phyloP scores from a whole-genome alignment of 2,329 filamentous ascomycete genomes.

The Monosporascus sp. region DNA sequence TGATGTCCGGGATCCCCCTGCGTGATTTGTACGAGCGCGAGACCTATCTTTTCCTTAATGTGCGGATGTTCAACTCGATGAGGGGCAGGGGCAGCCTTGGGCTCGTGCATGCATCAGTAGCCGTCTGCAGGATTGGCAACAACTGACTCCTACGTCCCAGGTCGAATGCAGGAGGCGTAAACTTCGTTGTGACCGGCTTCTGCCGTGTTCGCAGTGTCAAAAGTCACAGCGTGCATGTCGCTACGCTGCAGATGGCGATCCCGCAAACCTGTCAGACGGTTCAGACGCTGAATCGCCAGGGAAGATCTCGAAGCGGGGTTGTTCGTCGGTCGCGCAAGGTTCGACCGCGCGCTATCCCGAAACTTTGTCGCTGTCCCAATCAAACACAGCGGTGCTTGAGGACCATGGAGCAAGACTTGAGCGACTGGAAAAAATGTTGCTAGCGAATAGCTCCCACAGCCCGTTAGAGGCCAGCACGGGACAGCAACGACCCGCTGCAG shows the following conservation, averaged over 20 bases:
- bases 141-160: neutral
- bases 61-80: neutral
- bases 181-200: conserved; percentile 50
- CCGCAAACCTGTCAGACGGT: conserved; percentile 42
- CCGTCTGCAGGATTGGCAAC: too few species aligned
- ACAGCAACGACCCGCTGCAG: conserved; percentile 26
- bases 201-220: conserved; percentile 53
- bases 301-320: conserved; percentile 19
- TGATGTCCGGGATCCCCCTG: neutral
- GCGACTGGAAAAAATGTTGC: conserved; percentile 46
- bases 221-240: conserved; percentile 50
- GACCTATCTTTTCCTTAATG: neutral
- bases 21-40: conserved; percentile 11
- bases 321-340: conserved; percentile 6
- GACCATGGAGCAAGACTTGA: conserved; percentile 47
- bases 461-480: conserved; percentile 17
- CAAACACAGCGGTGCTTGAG: conserved; percentile 32
- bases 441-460: conserved; percentile 33
- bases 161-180: conserved; percentile 52
- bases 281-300: conserved; percentile 32
- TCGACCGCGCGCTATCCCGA: conserved; percentile 24
- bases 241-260: conserved; percentile 46
- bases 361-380: conserved; percentile 21
- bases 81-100: too few species aligned
- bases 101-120: neutral